phyloP scores from a whole-genome alignment of 345 rosid species.

The Gossypium mustelinum region DNA sequence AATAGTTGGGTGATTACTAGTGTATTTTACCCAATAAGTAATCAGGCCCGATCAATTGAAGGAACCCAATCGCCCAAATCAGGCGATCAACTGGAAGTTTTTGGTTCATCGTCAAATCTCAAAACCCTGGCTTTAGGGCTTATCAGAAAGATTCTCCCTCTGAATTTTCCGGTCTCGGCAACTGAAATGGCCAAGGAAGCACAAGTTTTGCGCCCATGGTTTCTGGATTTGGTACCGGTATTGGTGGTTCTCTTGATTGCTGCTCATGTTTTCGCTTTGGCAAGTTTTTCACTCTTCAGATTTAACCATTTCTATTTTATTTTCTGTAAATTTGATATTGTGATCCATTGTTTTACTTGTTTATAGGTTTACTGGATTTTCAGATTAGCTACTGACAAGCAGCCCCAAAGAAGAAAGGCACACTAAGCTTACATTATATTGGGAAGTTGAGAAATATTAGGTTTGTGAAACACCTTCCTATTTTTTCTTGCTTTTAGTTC shows the following conservation, averaged over 20 bases:
- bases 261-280: conserved; percentile 81
- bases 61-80: neutral
- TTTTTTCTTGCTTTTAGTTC: neutral
- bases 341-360: neutral
- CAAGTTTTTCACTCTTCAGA: conserved; percentile 20
- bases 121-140: conserved; percentile 16
- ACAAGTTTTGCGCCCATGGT: conserved; percentile 51
- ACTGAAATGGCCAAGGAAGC: conserved; percentile 14
- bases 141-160: conserved; percentile 11
- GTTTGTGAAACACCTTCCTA: neutral
- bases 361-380: conserved; percentile 15
- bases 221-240: conserved; percentile 60
- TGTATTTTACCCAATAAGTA: neutral
- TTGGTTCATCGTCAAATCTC: neutral
- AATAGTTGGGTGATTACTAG: too few relatives aligned
- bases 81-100: too few relatives aligned
- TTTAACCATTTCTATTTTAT: neutral
- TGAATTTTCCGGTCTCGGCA: neutral
- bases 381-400: conserved; percentile 12
- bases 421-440: conserved; percentile 31
- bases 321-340: neutral
- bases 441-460: conserved; percentile 5
- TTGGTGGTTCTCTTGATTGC: conserved; percentile 63
- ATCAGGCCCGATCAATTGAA: conserved; percentile 1
- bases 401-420: conserved; percentile 38